phyloP scores from a whole-genome alignment of 2,329 filamentous ascomycete genomes.

The Penicillium sp. region DNA sequence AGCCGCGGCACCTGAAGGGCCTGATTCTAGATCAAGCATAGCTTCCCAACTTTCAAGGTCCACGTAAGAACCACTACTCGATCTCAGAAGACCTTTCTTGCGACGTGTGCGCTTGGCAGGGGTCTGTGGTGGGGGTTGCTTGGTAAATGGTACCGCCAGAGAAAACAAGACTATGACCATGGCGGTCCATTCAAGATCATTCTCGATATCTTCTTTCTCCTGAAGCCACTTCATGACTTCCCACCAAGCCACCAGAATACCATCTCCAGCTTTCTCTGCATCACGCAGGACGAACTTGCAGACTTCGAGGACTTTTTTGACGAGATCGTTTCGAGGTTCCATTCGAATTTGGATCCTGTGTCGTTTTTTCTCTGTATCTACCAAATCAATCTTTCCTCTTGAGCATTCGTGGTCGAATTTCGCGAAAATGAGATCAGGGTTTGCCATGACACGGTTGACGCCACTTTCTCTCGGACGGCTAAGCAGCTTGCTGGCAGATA shows the following conservation, averaged over 20 bases:
- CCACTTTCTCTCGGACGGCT: slow-evolving; percentile 54
- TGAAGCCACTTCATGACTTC: slow-evolving; percentile 69
- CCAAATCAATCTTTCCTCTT: slow-evolving; percentile 63
- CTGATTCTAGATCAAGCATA: slow-evolving; percentile 49
- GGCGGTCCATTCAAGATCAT: slow-evolving; percentile 67
- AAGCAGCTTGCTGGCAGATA: slow-evolving; percentile 55
- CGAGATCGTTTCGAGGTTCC: slow-evolving; percentile 62
- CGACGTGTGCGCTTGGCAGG: slow-evolving; percentile 39
- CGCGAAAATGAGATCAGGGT: slow-evolving; percentile 44
- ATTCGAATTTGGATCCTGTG: slow-evolving; percentile 69
- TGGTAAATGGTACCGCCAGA: slow-evolving; percentile 61
- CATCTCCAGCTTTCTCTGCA: slow-evolving; percentile 56
- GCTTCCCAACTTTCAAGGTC: slow-evolving; percentile 48
- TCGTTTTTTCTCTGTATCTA: slow-evolving; percentile 60
- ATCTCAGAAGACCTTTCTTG: slow-evolving; percentile 46
- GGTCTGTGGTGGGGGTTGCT: slow-evolving; percentile 30
- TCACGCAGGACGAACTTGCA: slow-evolving; percentile 65
- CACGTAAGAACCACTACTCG: slow-evolving; percentile 49
- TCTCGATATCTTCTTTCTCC: slow-evolving; percentile 46
- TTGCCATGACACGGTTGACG: slow-evolving; percentile 45
- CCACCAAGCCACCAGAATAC: slow-evolving; percentile 68
- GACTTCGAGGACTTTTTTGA: slow-evolving; percentile 59
- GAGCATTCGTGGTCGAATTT: slow-evolving; percentile 59
- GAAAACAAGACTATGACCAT: slow-evolving; percentile 63
- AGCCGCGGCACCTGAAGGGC: slow-evolving; percentile 39